Percentiles rank a stretch among this genome's conserved stretches.
phyloP scores from a whole-genome alignment of 352 stramenopile species.

The Globisporangium spinosum region DNA sequence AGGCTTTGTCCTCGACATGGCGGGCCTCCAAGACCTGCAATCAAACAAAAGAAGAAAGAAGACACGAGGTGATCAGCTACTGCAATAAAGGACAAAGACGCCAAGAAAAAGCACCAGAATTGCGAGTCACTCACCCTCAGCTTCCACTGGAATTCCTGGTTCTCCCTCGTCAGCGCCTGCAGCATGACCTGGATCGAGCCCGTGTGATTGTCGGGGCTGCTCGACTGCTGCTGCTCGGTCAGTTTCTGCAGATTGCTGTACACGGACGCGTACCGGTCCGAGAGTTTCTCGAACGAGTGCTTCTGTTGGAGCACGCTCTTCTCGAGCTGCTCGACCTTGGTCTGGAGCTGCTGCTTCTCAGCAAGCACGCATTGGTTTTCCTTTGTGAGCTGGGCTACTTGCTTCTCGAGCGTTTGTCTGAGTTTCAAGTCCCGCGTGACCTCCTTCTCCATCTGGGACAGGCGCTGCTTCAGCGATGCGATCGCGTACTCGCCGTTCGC shows the following conservation, averaged over 20 bases:
- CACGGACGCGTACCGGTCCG: constrained; percentile 44
- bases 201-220: constrained; percentile 15
- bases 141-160: constrained; percentile 66
- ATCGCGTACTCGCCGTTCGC: constrained; percentile 41
- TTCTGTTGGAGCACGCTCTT: constrained; percentile 44
- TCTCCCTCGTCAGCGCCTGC: constrained; percentile 58
- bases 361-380: constrained; percentile 39
- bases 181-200: constrained; percentile 39
- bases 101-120: background rate
- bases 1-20: constrained; percentile 54
- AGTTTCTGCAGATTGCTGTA: constrained; percentile 62
- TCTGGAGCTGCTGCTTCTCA: constrained; percentile 35
- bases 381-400: constrained; percentile 28
- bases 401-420: constrained; percentile 35
- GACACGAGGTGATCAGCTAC: no score
- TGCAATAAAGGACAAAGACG: background rate
- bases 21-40: constrained; percentile 54
- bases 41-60: background rate
- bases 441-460: constrained; percentile 47
- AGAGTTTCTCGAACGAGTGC: constrained; percentile 67
- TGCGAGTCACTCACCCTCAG: constrained; percentile 29
- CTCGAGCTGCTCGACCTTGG: constrained; percentile 44
- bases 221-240: constrained; percentile 29
- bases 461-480: constrained; percentile 39
- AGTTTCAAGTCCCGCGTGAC: constrained; percentile 18